These are phyloP conservation scores for Colletotrichum falcatum DNA, from an alignment of 2,329 filamentous ascomycete genomes.

Conservation along the genomic window DNA sequence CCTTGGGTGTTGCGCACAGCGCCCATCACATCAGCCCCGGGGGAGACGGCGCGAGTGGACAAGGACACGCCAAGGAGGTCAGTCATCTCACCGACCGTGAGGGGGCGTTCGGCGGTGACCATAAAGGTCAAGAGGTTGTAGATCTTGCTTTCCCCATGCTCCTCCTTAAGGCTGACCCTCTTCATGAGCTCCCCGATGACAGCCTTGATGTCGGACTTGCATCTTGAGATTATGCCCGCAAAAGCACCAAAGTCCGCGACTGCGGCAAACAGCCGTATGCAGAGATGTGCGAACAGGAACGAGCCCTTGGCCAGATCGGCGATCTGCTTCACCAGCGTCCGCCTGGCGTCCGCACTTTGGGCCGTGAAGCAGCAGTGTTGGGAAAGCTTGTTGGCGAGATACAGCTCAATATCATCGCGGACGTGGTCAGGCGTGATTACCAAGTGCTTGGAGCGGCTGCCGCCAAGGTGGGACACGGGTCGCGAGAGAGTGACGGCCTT, in stretches of 20 bases:
- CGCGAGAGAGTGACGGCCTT: conserved; percentile 53
- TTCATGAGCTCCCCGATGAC: conserved; percentile 45
- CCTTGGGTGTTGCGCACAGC: conserved; percentile 41
- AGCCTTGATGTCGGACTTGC: conserved; percentile 45
- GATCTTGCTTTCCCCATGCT: conserved; percentile 41
- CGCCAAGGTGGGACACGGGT: conserved; percentile 47
- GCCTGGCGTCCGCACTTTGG: conserved; percentile 35
- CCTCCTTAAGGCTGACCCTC: conserved; percentile 45
- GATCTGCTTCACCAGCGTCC: conserved; percentile 48
- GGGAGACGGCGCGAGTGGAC: conserved; percentile 41
- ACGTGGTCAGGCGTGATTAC: conserved; percentile 50
- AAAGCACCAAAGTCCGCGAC: conserved; percentile 43
- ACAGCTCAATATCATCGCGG: conserved; percentile 50
- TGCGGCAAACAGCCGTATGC: conserved; percentile 45
- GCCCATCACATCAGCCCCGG: conserved; percentile 38
- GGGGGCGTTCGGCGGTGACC: conserved; percentile 49
- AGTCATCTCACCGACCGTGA: conserved; percentile 49
- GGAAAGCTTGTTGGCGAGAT: conserved; percentile 44
- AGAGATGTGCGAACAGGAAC: conserved; percentile 54
- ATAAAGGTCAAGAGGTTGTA: conserved; percentile 50
- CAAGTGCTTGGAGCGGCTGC: conserved; percentile 48
- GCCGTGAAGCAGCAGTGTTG: conserved; percentile 42
- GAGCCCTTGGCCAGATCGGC: conserved; percentile 50
- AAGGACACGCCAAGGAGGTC: conserved; percentile 49
- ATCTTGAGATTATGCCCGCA: conserved; percentile 43